These are phyloP conservation scores for Diaporthe ilicicola DNA, from an alignment of 2,329 filamentous ascomycete species.

Conservation along the genomic window DNA sequence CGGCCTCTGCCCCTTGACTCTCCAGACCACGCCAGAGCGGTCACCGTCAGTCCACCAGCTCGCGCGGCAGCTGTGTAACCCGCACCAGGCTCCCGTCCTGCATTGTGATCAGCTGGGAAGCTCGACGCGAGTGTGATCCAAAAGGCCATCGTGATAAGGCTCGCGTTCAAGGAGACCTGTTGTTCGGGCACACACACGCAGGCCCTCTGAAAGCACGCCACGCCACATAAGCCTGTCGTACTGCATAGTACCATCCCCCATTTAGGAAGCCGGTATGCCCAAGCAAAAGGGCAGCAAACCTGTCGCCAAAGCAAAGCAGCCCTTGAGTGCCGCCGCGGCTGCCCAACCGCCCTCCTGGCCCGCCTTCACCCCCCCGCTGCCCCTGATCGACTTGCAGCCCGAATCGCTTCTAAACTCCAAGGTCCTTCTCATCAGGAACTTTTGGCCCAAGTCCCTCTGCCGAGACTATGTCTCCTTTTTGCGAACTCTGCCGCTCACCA, in stretches of 20 bases:
- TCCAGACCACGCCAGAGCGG: neutral
- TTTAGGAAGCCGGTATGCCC: conserved; percentile 19
- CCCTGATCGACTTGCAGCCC: conserved; percentile 69
- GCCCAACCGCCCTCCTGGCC: conserved; percentile 69
- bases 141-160: neutral
- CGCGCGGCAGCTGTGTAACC: neutral
- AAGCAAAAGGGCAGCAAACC: conserved; percentile 21
- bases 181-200: neutral
- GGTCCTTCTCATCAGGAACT: conserved; percentile 76
- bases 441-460: conserved; percentile 80
- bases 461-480: conserved; percentile 80
- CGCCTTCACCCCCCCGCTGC: conserved; percentile 72
- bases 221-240: neutral
- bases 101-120: neutral
- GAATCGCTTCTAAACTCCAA: conserved; percentile 66
- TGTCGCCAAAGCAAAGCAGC: conserved; percentile 33
- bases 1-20: neutral
- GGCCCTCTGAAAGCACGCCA: neutral
- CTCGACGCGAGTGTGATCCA: neutral
- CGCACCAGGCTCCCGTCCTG: neutral
- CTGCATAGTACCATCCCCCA: conserved; percentile 8
- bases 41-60: too few species aligned
- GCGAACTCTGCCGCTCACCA: conserved; percentile 72
- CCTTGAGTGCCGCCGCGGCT: conserved; percentile 35
- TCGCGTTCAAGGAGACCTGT: neutral